These are phyloP conservation scores for Fusarium pseudoanthophilum DNA, from an alignment of 2,329 filamentous ascomycete genomes.

Conservation along the genomic window DNA sequence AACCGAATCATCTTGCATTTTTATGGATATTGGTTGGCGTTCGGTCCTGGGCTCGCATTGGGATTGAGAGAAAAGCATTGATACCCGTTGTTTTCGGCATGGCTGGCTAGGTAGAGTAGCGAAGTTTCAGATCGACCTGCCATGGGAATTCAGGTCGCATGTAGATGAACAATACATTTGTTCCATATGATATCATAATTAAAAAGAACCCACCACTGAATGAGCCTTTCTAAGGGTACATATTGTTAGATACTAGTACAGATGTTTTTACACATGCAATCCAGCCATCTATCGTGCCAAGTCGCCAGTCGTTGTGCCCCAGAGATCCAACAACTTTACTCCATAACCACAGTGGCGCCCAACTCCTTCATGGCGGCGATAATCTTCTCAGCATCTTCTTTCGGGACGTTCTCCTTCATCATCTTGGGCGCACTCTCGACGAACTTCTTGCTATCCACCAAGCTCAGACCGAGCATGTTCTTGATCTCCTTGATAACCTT, in stretches of 20 bases:
- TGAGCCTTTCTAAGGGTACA: conserved; percentile 37
- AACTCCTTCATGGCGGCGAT: conserved; percentile 93
- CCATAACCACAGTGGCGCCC: conserved; percentile 89
- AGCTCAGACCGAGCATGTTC: conserved; percentile 88
- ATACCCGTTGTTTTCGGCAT: conserved; percentile 45
- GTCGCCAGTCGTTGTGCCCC: conserved; percentile 35
- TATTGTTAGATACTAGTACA: conserved; percentile 53
- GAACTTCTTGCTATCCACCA: conserved; percentile 99
- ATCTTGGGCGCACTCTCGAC: conserved; percentile 97
- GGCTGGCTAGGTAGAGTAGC: conserved; percentile 7
- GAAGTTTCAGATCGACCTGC: conserved; percentile 6
- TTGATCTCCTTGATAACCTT: conserved; percentile 99
- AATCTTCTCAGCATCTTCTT: conserved; percentile 99
- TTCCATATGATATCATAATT: conserved; percentile 29
- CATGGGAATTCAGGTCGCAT: neutral
- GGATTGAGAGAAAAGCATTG: conserved; percentile 38
- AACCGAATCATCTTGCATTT: conserved; percentile 1
- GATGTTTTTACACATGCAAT: conserved; percentile 54
- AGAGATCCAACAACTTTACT: conserved; percentile 65
- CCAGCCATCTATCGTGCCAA: conserved; percentile 49
- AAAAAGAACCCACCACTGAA: conserved; percentile 28
- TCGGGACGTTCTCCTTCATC: conserved; percentile 98
- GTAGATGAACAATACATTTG: neutral
- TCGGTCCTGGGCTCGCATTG: conserved; percentile 29
- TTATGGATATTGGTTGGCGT: conserved; percentile 45